Conservation (phyloP, 208 protist species). For the Entamoeba moshkovskii region DNA sequence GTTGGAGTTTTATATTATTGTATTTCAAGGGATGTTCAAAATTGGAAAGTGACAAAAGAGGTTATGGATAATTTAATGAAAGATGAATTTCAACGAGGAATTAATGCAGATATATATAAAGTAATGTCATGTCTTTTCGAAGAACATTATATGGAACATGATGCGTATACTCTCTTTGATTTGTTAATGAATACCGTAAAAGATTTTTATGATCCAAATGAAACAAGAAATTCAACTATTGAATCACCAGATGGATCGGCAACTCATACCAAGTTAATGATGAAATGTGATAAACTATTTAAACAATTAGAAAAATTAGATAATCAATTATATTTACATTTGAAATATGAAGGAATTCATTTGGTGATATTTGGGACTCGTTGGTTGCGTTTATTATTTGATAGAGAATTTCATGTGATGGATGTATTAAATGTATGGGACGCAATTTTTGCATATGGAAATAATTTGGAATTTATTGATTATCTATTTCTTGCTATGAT, state of each 20-base stretch:
- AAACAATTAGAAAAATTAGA: neutral
- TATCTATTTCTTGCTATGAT: neutral
- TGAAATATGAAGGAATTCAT: neutral
- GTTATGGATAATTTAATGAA: neutral
- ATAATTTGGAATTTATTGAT: neutral
- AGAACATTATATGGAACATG: neutral
- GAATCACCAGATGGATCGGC: neutral
- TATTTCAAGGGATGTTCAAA: neutral
- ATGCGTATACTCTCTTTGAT: neutral
- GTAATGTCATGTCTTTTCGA: neutral
- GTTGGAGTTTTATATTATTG: neutral
- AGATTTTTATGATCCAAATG: neutral
- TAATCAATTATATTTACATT: neutral
- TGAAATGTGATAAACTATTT: neutral
- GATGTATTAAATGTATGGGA: slow-evolving; percentile 10
- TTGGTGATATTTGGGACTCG: neutral
- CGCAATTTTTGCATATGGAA: neutral
- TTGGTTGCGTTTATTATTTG: neutral
- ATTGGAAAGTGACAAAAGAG: neutral
- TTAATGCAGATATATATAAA: neutral
- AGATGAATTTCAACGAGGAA: neutral
- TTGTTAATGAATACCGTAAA: neutral
- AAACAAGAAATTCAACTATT: neutral
- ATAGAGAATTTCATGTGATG: neutral
- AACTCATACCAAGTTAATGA: neutral